Percentiles rank a stretch among this genome's conserved stretches.
Conservation (phyloP, 2,329 filamentous ascomycete species). For the Metarhizium rileyi region DNA sequence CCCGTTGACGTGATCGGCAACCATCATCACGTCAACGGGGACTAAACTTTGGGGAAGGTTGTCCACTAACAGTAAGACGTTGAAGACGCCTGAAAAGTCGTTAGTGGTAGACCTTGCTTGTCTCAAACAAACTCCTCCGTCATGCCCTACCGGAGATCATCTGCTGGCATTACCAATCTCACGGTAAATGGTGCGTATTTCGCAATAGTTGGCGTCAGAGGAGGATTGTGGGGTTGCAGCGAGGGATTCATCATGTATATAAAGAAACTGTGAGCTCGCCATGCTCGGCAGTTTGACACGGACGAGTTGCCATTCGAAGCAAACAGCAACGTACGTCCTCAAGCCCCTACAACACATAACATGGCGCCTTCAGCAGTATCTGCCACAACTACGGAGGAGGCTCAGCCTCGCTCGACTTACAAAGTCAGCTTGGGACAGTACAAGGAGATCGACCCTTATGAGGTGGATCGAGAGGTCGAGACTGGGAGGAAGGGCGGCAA, state of each 20-base stretch:
- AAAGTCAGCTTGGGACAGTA: slow-evolving; percentile 19
- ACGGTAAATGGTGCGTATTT: neutral
- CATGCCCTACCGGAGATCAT: neutral
- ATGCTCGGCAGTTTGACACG: neutral
- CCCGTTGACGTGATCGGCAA: slow-evolving; percentile 14
- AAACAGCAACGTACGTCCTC: neutral
- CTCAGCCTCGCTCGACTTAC: slow-evolving; percentile 7
- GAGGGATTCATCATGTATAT: neutral
- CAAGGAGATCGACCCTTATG: slow-evolving; percentile 20
- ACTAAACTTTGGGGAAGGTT: neutral
- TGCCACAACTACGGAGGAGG: slow-evolving; percentile 7
- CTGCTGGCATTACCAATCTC: neutral
- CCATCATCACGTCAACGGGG: slow-evolving; percentile 11
- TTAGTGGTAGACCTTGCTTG: neutral
- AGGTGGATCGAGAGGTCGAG: slow-evolving; percentile 18
- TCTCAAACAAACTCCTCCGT: neutral
- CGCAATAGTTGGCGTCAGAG: slow-evolving; percentile 2
- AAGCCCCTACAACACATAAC: neutral
- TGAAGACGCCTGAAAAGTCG: neutral
- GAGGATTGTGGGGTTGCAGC: neutral
- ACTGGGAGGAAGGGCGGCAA: slow-evolving; percentile 17
- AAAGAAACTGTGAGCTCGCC: neutral
- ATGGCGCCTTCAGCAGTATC: slow-evolving; percentile 16
- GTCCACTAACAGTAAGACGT: neutral
- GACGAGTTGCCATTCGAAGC: neutral